Evolutionary conservation across 2,329 filamentous ascomycete species (phyloP).

Genomic region (Alternaria dauci): DNA sequence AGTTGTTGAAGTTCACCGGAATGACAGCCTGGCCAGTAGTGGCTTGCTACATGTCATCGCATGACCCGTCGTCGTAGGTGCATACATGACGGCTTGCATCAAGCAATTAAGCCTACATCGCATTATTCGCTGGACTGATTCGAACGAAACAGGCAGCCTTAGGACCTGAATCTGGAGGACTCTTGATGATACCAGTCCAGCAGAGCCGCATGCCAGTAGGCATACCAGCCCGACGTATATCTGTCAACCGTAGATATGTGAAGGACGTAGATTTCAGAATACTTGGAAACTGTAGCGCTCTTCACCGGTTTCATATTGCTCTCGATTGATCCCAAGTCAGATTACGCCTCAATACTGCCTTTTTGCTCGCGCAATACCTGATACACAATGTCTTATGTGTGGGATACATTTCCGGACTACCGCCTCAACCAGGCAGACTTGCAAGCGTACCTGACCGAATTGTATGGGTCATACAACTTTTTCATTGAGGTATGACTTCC

Average conservation of each 20-base stretch:
- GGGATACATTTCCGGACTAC: slow-evolving; percentile 23
- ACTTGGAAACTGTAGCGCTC: background rate
- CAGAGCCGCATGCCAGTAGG: background rate
- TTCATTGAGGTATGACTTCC: slow-evolving; percentile 12
- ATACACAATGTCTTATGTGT: slow-evolving; percentile 1
- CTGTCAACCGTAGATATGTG: background rate
- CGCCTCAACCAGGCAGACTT: slow-evolving; percentile 14
- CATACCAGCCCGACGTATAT: background rate
- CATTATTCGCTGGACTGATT: background rate
- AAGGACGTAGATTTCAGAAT: background rate
- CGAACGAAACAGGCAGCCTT: background rate
- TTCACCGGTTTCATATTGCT: background rate
- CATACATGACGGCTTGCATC: background rate
- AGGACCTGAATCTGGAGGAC: background rate
- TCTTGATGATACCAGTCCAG: background rate
- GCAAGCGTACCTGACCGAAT: slow-evolving; percentile 13
- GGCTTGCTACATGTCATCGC: background rate
- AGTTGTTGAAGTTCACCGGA: background rate
- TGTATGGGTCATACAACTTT: slow-evolving; percentile 21
- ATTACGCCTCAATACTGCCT: background rate
- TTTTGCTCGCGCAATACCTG: background rate
- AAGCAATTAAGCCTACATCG: background rate
- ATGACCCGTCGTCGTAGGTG: background rate
- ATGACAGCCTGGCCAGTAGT: background rate
- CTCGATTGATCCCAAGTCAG: background rate